Base-by-base conservation (phyloP, 768 basidiomycete species). In the Pisolithus albus region DNA sequence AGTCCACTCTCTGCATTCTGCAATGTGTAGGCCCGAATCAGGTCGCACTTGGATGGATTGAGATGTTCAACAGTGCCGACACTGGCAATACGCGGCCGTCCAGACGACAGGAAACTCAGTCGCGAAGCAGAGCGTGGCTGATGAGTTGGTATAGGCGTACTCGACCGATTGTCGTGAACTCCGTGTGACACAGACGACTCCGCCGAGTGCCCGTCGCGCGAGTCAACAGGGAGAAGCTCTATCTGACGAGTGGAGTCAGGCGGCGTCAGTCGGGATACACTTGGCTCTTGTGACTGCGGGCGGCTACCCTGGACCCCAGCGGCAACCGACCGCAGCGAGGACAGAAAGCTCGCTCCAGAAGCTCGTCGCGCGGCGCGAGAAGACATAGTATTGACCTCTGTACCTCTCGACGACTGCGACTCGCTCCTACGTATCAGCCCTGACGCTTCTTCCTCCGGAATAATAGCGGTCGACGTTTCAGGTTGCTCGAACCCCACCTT, bases 1-100 rank as follows among this genome's bases (percentile, higher is more conserved):
- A 99, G 67, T 19, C 96, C 96, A 54, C 90, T 92, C 74, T 97
- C 94, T 7, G 92, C 92, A 58, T 87, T 69, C 66, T 95, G 92
- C 67, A 97, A 72, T 19, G 88, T 83, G 63, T 96, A 97, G 48
- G 75, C 70, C 46, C 76, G 78, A 47, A 94, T 64, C 46, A 93
- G 63, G 59, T 85, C 78, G 16, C 68, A 66, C 24, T 68, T 59
- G 30, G 77, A 70, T 8, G 78, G 80, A n/a, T 74, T 72, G 2
- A 67, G 66, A 36, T 72, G 61, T 50, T 59, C 63, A 23, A 50
- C 62, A 32, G 47, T 52, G 51, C 60, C 63, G 51, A 38, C 45
- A 4, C 45, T 49, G 9, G 57, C 54, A 30, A 13, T 4, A 11
- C 32, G 57, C 38, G 44, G 15, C 26, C 65, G 59, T 18, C 55